Evolutionary conservation across 78 protist genomes (phyloP).

Genomic region (Dictyostelium discoideum): DNA sequence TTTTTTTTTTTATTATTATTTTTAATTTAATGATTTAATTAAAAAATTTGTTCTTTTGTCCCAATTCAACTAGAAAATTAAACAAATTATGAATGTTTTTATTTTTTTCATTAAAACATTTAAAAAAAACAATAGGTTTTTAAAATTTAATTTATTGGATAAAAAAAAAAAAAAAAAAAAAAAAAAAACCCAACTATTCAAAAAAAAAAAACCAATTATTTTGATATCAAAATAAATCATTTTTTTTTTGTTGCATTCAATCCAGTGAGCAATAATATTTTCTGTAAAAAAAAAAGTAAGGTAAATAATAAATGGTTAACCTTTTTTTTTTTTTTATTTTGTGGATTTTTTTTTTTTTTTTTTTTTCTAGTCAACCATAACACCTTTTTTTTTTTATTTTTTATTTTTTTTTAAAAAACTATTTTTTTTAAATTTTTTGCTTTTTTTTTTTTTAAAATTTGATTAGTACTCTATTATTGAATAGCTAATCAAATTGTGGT

Average conservation of each 20-base stretch:
- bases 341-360: too few species aligned
- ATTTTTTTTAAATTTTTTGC: too few species aligned
- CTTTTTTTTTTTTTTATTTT: background rate
- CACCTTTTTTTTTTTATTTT: background rate
- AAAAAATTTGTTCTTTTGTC: too few species aligned
- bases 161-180: too few species aligned
- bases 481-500: background rate
- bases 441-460: too few species aligned
- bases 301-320: background rate
- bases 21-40: too few species aligned
- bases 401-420: background rate
- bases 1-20: too few species aligned
- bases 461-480: background rate
- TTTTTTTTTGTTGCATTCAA: background rate
- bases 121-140: background rate
- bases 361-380: background rate
- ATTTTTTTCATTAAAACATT: background rate
- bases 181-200: too few species aligned
- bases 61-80: too few species aligned
- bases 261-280: background rate
- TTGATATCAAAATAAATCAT: background rate
- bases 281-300: background rate
- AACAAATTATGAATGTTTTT: background rate
- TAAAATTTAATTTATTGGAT: background rate
- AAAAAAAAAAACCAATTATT: too few species aligned